Conservation (phyloP, 495 filamentous ascomycete genomes). For the Penicillium nucicola region DNA sequence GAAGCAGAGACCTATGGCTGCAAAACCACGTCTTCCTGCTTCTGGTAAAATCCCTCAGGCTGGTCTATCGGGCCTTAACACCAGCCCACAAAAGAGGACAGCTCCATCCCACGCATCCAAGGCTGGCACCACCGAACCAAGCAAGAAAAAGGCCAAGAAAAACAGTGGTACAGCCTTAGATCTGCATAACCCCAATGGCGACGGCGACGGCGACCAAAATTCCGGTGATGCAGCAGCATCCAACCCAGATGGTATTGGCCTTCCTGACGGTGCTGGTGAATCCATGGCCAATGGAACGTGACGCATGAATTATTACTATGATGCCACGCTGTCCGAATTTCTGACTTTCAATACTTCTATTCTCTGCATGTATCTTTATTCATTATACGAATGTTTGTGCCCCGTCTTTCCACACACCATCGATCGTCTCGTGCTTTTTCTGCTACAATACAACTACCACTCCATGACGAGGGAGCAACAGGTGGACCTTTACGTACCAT, state of each 20-base stretch:
- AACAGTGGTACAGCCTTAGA: constrained; percentile 37
- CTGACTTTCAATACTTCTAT: constrained; percentile 6
- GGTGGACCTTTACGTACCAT: no score
- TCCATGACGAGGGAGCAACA: no score
- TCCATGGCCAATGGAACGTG: constrained; percentile 35
- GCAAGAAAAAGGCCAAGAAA: constrained; percentile 49
- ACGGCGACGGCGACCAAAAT: constrained; percentile 29
- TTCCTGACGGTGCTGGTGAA: constrained; percentile 13
- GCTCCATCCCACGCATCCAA: constrained; percentile 35
- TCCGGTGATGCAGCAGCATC: constrained; percentile 14
- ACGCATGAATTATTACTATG: not conserved
- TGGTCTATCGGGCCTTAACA: constrained; percentile 30
- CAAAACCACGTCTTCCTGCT: constrained; percentile 77
- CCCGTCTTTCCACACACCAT: no score
- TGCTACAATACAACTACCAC: no score
- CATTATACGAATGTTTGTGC: no score
- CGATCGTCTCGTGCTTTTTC: no score
- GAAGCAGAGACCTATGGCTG: constrained; percentile 80
- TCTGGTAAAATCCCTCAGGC: constrained; percentile 78
- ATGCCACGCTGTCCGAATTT: not conserved
- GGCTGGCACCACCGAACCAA: constrained; percentile 31
- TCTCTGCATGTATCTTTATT: not conserved
- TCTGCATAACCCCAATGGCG: constrained; percentile 26
- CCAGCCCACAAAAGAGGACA: constrained; percentile 83
- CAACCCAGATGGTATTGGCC: constrained; percentile 16